Conservation (phyloP, 257 asterid species). For the Nyctanthes arbortristis region DNA sequence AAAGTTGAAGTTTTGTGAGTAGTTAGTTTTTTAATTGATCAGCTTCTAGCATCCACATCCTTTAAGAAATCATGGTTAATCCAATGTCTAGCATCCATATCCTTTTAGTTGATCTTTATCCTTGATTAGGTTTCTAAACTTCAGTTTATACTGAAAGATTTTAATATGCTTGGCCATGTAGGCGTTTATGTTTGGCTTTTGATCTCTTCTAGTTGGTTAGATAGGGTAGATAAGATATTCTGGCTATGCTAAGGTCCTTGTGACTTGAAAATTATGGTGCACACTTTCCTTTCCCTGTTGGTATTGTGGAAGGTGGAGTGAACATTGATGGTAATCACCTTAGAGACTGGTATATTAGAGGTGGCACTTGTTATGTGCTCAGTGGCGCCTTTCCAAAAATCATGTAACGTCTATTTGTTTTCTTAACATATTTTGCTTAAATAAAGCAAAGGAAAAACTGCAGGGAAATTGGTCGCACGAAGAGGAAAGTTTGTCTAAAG, state of each 20-base stretch:
- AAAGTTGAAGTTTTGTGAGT: background rate
- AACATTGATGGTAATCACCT: background rate
- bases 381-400: background rate
- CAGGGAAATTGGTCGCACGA: background rate
- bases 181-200: background rate
- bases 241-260: background rate
- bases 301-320: background rate
- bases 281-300: background rate
- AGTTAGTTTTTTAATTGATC: background rate
- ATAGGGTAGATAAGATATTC: background rate
- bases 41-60: background rate
- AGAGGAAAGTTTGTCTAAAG: conserved; percentile 1
- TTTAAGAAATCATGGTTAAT: background rate
- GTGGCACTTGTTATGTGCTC: background rate
- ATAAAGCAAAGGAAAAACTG: background rate
- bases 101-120: too few relatives aligned
- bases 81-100: too few relatives aligned
- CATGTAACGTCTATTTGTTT: background rate
- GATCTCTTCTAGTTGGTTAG: background rate
- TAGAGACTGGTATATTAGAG: background rate
- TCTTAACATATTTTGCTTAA: background rate
- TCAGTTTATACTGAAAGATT: background rate
- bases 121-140: background rate
- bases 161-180: background rate
- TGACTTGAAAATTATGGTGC: background rate